phyloP scores from a whole-genome alignment of 2,329 filamentous ascomycete species.

The Aspergillus sp. region DNA sequence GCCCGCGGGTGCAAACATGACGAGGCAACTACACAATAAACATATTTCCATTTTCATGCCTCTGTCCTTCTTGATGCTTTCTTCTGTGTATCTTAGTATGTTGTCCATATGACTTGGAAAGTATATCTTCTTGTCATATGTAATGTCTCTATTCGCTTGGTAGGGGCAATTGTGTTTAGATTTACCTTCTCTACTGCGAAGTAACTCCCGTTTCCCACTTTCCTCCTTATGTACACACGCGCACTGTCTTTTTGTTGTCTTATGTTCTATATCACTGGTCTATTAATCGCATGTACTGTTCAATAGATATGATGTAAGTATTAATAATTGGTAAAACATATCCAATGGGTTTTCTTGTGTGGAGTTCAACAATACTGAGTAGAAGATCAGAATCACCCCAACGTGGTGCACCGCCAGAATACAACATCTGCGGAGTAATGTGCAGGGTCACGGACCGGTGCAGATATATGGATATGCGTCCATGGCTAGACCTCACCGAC shows the following conservation, averaged over 20 bases:
- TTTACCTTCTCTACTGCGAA: slow-evolving; percentile 21
- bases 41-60: slow-evolving; percentile 13
- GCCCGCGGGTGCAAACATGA: not conserved
- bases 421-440: no score
- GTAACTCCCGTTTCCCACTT: slow-evolving; percentile 16
- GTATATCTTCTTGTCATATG: slow-evolving; percentile 26
- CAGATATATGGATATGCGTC: not conserved
- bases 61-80: slow-evolving; percentile 28
- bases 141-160: slow-evolving; percentile 17
- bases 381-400: not conserved
- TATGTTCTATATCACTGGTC: not conserved
- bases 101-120: slow-evolving; percentile 29
- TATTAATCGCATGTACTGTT: not conserved
- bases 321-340: not conserved
- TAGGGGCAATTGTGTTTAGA: slow-evolving; percentile 22
- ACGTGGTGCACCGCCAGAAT: no score
- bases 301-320: not conserved
- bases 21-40: slow-evolving; percentile 15
- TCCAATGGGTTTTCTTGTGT: no score
- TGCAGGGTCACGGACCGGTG: not conserved
- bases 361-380: not conserved
- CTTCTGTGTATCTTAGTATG: slow-evolving; percentile 40
- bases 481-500: not conserved
- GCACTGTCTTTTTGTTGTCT: slow-evolving; percentile 1
- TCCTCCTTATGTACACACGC: slow-evolving; percentile 2